Conservation (phyloP, 805 yeast species). For the Saccharomycopsis fermentans region DNA sequence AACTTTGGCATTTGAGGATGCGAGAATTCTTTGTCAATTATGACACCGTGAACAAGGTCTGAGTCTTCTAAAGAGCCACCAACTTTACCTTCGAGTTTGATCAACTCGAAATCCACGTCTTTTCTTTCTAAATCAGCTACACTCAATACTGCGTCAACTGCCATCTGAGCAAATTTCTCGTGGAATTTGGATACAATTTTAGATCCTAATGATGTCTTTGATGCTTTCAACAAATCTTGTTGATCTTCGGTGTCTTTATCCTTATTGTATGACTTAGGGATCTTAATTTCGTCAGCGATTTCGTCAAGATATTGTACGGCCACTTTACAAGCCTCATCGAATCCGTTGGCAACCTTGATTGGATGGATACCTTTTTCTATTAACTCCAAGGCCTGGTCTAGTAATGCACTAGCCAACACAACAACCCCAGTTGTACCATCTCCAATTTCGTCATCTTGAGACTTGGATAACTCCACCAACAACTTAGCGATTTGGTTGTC, state of each 20-base stretch:
- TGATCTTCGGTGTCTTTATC: slow-evolving; percentile 30
- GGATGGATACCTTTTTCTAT: slow-evolving; percentile 98
- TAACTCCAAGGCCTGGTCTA: slow-evolving; percentile 89
- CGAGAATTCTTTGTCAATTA: slow-evolving; percentile 91
- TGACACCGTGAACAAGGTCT: slow-evolving; percentile 76
- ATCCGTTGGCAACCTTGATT: slow-evolving; percentile 92
- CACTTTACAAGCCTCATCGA: slow-evolving; percentile 90
- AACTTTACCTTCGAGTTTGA: slow-evolving; percentile 89
- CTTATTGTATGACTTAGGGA: slow-evolving; percentile 31
- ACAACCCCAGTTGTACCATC: slow-evolving; percentile 99
- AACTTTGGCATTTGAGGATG: slow-evolving; percentile 96
- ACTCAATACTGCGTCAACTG: slow-evolving; percentile 87
- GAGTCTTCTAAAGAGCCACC: slow-evolving; percentile 93
- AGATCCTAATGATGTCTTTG: slow-evolving; percentile 89
- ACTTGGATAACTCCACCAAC: slow-evolving; percentile 82
- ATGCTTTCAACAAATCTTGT: slow-evolving; percentile 71
- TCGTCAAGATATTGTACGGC: slow-evolving; percentile 70
- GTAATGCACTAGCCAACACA: slow-evolving; percentile 85
- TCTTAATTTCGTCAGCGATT: slow-evolving; percentile 54
- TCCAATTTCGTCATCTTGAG: slow-evolving; percentile 97
- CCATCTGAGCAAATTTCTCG: slow-evolving; percentile 91
- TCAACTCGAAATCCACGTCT: slow-evolving; percentile 95
- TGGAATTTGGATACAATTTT: slow-evolving; percentile 92
- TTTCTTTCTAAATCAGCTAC: slow-evolving; percentile 88
- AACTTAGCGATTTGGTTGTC: slow-evolving; percentile 94